Base-by-base conservation (phyloP, 352 stramenopile species). In the Pythium rhizo-oryzae region DNA sequence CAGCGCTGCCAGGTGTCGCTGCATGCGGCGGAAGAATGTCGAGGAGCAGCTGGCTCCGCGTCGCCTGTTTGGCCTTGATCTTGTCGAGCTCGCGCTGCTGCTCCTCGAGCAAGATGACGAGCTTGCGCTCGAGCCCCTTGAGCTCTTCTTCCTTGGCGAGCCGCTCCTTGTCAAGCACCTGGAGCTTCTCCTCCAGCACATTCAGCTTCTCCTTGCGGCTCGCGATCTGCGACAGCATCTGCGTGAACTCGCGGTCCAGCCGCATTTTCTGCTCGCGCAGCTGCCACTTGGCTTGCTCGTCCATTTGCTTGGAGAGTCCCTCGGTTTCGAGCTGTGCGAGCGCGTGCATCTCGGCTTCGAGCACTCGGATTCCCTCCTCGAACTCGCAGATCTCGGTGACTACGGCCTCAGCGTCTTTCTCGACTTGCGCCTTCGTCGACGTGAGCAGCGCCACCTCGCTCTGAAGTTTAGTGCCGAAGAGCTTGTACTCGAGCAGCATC, bases 401-500 rank as follows among this genome's bases (percentile, higher is more conserved):
- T 21, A 98, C 72, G 15, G 82, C 77, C 56, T 98, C 91, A 16
- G 97, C 92, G 25, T 93, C 75, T 43, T 90, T 87, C 71, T 98
- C 95, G 23, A 94, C 81, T 39, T 90, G 82, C 6, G 84, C 69
- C 61, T 98, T 99, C 59, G 97, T 93, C 23, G 90, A 73, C 8
- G 87, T 89, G 4, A 99, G 82, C 54, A 99, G 60, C 37, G 89
- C 86, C 0, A 98, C 87, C 67, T 99, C 96, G 43, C 86, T 97
- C 71, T 99, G 94, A n/a, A 99, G 78, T 61, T 97, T 93, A 30
- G 93, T 98, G 11, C 90, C 96, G 65, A 97, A 91, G 9, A 98
- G 79, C 71, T 98, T 98, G 85, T 98, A 98, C 80, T 98, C 94
- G 19, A 98, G 72, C 23, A 99, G 84, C 79, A 99, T 96, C 75